These are phyloP conservation scores for Salvia hispanica DNA, from an alignment of 257 asterid species.

Conservation along the genomic window DNA sequence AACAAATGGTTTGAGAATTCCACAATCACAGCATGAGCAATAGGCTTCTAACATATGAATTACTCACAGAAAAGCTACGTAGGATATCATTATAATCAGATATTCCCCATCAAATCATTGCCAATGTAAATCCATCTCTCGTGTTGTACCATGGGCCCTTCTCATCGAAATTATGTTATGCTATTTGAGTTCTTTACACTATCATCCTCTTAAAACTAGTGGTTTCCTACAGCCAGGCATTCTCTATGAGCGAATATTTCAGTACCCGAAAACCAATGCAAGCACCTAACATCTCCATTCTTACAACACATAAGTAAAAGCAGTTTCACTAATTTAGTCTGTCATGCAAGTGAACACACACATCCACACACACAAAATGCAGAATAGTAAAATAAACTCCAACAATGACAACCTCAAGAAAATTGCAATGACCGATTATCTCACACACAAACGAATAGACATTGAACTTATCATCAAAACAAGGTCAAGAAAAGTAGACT, in stretches of 20 bases:
- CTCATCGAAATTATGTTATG: background rate
- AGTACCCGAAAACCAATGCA: slow-evolving; percentile 6
- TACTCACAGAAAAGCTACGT: background rate
- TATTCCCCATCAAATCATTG: slow-evolving; percentile 20
- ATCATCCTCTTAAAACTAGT: slow-evolving; percentile 8
- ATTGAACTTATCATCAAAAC: slow-evolving; percentile 1
- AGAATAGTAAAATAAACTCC: background rate
- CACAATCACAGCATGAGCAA: slow-evolving; percentile 5
- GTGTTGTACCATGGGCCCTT: background rate
- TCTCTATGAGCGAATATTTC: background rate
- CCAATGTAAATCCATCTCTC: slow-evolving; percentile 4
- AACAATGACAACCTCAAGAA: slow-evolving; percentile 10
- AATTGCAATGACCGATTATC: background rate
- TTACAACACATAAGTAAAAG: slow-evolving; percentile 11
- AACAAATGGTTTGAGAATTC: background rate
- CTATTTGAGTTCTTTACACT: slow-evolving; percentile 8
- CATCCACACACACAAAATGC: background rate
- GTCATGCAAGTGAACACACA: slow-evolving; percentile 8
- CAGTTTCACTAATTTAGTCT: slow-evolving; percentile 13
- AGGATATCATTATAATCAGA: background rate
- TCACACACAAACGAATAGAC: slow-evolving; percentile 15
- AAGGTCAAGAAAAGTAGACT: slow-evolving; percentile 19
- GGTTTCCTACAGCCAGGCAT: slow-evolving; percentile 12
- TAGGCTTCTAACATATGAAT: slow-evolving; percentile 22
- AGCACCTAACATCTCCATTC: slow-evolving; percentile 20